Percentiles rank a stretch among this genome's conserved stretches.
Conservation (phyloP, 2,329 filamentous ascomycete species). For the Hymenoscyphus fraxineus region DNA sequence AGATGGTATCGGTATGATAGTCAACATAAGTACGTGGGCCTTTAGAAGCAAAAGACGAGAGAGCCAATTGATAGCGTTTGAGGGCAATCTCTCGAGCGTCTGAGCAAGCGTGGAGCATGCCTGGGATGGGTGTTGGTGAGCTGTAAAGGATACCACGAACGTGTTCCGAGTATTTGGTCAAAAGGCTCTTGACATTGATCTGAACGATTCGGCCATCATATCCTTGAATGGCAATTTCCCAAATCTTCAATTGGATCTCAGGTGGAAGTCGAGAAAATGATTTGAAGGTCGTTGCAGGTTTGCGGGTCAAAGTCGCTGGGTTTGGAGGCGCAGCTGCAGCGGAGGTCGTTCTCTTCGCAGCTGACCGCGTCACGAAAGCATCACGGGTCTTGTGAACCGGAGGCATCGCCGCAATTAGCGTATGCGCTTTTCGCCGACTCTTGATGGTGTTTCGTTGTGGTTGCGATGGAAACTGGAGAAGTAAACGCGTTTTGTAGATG, state of each 20-base stretch:
- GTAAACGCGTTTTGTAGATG: neutral
- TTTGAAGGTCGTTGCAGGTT: neutral
- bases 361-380: neutral
- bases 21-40: neutral
- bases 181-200: neutral
- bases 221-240: neutral
- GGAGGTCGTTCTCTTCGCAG: neutral
- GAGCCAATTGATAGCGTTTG: constrained; percentile 2
- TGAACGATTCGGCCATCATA: neutral
- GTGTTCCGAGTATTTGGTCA: constrained; percentile 1
- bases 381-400: neutral
- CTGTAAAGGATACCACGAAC: neutral
- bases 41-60: neutral
- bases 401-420: neutral
- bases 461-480: neutral
- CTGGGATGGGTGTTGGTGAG: constrained; percentile 6
- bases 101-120: constrained; percentile 10
- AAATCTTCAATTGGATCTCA: constrained; percentile 3
- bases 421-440: neutral
- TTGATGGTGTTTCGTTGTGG: neutral
- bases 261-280: neutral
- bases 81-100: constrained; percentile 10
- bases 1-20: constrained; percentile 4
- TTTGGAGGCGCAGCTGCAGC: neutral
- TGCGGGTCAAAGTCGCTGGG: neutral